phyloP scores from a whole-genome alignment of 441 rosid species.

The Euphorbia schlechtendalii region DNA sequence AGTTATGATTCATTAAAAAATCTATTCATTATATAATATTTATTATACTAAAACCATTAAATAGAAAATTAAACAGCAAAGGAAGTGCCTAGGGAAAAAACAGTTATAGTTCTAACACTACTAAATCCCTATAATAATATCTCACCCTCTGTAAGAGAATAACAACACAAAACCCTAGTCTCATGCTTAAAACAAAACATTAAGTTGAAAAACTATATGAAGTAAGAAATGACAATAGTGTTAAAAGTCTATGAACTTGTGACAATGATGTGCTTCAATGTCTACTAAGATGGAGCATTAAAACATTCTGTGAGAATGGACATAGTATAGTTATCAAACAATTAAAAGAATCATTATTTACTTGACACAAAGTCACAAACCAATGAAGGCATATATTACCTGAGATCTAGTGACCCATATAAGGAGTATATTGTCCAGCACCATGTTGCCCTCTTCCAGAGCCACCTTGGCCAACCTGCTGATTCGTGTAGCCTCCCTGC shows the following conservation, averaged over 20 bases:
- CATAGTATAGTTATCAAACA: not conserved
- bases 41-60: not conserved
- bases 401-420: slow-evolving; percentile 40
- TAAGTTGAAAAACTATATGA: not conserved
- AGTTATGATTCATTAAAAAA: slow-evolving; percentile 7
- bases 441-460: slow-evolving; percentile 38
- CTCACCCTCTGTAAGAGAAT: not conserved
- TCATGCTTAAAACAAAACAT: not conserved
- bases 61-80: not conserved
- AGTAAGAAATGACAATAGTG: not conserved
- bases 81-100: too few relatives aligned
- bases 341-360: not conserved
- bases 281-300: too few relatives aligned
- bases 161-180: not conserved
- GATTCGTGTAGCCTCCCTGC: slow-evolving; percentile 33
- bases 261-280: not conserved
- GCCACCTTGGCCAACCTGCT: slow-evolving; percentile 36
- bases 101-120: not conserved
- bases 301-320: not conserved
- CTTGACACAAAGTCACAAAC: too few relatives aligned
- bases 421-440: slow-evolving; percentile 33
- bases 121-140: not conserved
- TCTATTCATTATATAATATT: not conserved
- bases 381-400: slow-evolving; percentile 13
- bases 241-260: not conserved